Evolutionary conservation across 177 flowering plant genomes (phyloP), one percentile per base, ranked within the genome.

Genomic region (Vitis hybrid): DNA sequence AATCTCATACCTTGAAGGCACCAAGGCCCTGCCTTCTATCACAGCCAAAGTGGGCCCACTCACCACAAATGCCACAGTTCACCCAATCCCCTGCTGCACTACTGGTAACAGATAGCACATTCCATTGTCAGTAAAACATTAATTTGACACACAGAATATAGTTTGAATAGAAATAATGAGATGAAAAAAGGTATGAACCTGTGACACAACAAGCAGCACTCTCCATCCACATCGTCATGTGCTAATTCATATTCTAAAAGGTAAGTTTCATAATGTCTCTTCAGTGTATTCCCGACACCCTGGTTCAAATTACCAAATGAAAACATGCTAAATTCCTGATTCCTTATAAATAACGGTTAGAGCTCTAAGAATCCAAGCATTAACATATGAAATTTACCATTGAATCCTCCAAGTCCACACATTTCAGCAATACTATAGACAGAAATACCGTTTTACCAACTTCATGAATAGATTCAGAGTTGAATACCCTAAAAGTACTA

Each of bases 11-110:
- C 97, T 96, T 96, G 68, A 96, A 95, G 39, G 99, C 98, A 49
- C 98, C 99, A 64, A 95, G 95, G 10, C 99, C 99, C 61, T 86
- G 98, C 82, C 99, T 77, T 80, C 93, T 84, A 70, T 93, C 98
- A 56, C 99, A 96, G 21, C 99, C 99, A 79, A 96, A 93, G 76
- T 96, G 99, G 0, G 99, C 99, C 99, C 99, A 96, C 79, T 96
- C 98, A 1, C 97, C 99, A 55, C 99, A 96, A 33, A 85, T 81
- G 29, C 99, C 97, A 74, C 99, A 96, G 75, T 96, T 96, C 63
- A 96, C 99, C 99, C 99, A 96, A 67, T 96, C 99, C 48, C 99
- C 99, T 15, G 97, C 95, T 62, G 99, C 97, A n/a, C 98, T 90
- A 92, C 99, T 95, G 97, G 49, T 71, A 33, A 55, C 61, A 56